Evolutionary conservation across 768 basidiomycete species (phyloP), one percentile per base, ranked within the genome.

Genomic region (Phaeolepiota aurea): DNA sequence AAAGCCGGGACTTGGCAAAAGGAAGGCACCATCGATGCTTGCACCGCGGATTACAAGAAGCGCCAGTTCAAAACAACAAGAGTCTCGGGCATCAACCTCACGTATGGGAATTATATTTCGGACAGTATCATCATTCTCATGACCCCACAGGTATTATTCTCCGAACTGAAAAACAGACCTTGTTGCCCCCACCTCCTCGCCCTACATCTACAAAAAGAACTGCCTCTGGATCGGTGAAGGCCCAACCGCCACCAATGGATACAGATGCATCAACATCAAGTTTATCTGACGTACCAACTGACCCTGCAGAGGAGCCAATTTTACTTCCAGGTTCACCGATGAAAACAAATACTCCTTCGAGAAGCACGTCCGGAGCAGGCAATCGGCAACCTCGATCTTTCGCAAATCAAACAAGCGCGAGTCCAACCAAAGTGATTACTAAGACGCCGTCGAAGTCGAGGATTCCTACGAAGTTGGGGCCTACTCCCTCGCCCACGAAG

Each of bases 101-200:
- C n/a, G n/a, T n/a, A n/a, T n/a, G n/a, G n/a, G n/a, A n/a, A n/a
- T n/a, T n/a, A n/a, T n/a, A n/a, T n/a, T n/a, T n/a, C n/a, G n/a
- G n/a, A n/a, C n/a, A n/a, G n/a, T n/a, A n/a, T n/a, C n/a, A n/a
- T n/a, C n/a, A n/a, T n/a, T n/a, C n/a, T n/a, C n/a, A n/a, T n/a
- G n/a, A n/a, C n/a, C n/a, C n/a, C n/a, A n/a, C n/a, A n/a, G n/a
- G n/a, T n/a, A n/a, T n/a, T n/a, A n/a, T n/a, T n/a, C n/a, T n/a
- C n/a, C n/a, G n/a, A n/a, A n/a, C n/a, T n/a, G n/a, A n/a, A n/a
- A n/a, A n/a, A n/a, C n/a, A n/a, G n/a, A n/a, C n/a, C n/a, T n/a
- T n/a, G n/a, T n/a, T 7, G 25, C n/a, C 25, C n/a, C 25, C 25
- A 7, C 25, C 25, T 28, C 25, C 25, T 62, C 77, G 86, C 52